phyloP scores from a whole-genome alignment of 2,329 filamentous ascomycete species.

The Atkinsonella hypoxylon region DNA sequence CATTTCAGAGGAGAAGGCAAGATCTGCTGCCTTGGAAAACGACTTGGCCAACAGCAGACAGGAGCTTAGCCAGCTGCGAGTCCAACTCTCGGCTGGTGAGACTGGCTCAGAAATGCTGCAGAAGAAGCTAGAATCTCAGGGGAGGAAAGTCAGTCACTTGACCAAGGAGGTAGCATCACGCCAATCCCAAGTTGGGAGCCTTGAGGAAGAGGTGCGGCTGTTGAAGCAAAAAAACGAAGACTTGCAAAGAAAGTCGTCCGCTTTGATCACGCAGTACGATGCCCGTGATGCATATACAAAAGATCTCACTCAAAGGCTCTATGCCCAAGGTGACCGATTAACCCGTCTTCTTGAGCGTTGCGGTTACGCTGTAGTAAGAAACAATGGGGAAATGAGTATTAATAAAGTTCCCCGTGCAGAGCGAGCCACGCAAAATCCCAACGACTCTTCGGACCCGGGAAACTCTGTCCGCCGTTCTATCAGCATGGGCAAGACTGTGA shows the following conservation, averaged over 20 bases:
- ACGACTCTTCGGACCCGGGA: constrained; percentile 45
- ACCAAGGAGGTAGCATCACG: constrained; percentile 60
- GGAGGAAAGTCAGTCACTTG: constrained; percentile 55
- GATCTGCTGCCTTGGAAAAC: constrained; percentile 38
- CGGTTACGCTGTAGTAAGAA: constrained; percentile 69
- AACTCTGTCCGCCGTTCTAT: constrained; percentile 42
- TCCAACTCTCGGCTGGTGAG: constrained; percentile 69
- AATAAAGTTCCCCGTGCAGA: constrained; percentile 57
- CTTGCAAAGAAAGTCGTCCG: constrained; percentile 38
- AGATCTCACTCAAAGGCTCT: constrained; percentile 74
- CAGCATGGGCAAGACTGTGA: constrained; percentile 39
- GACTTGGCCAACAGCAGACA: constrained; percentile 53
- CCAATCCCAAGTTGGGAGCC: constrained; percentile 62
- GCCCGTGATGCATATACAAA: constrained; percentile 62
- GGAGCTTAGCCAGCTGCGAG: constrained; percentile 56
- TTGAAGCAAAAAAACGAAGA: constrained; percentile 53
- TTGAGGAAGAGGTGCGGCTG: constrained; percentile 63
- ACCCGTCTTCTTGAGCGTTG: constrained; percentile 73
- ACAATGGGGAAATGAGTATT: constrained; percentile 61
- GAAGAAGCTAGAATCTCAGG: constrained; percentile 63
- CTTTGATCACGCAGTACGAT: constrained; percentile 47
- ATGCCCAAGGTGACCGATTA: constrained; percentile 75
- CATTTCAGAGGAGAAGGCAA: constrained; percentile 41
- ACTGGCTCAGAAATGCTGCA: constrained; percentile 70
- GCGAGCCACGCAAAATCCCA: constrained; percentile 40